Base-by-base conservation (phyloP, 345 rosid species). In the Pistacia integerrima region DNA sequence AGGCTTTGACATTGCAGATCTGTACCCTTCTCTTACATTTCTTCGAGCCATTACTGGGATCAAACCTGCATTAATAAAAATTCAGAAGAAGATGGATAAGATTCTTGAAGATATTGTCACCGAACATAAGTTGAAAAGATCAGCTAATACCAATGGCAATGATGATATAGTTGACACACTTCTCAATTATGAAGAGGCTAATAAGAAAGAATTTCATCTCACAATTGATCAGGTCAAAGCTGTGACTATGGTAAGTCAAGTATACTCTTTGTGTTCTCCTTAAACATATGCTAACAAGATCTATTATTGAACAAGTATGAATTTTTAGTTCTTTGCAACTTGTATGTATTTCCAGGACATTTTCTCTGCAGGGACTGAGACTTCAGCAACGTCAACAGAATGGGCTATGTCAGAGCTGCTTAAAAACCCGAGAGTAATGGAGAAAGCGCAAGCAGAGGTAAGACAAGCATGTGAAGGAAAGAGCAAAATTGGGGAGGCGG, bases 361-460 rank as follows among this genome's bases (percentile, higher is more conserved):
- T 16, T 72, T 76, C 38, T 41, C 74, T 2, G 83, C 77, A 20
- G 83, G 77, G 55, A 76, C 67, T 68, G 80, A 80, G 56, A 76
- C 77, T 58, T 38, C 80, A 41, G 74, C 77, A 17, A 72, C 83
- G 66, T 52, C 77, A 18, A 36, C 55, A 22, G 83, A 80, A 14
- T 80, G 80, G 77, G 80, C 66, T 0, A 80, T 76, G 70, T 67
- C 80, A 38, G 76, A 80, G 48, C 52, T 76, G 30, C 44, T 76
- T 0, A 80, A 60, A 18, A 65, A 67, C 64, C 77, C 80, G 6
- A 44, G 35, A 14, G 72, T 64, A 3, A 67, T 72, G 77, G 28
- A 72, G 18, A 72, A 67, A 64, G 60, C 70, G 6, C 74, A 70
- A 67, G 61, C 63, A 11, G 77, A 80, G 28, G 48, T 80, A 38